Evolutionary conservation across 805 yeast species (phyloP).

Genomic region (Candida ponderosae): DNA sequence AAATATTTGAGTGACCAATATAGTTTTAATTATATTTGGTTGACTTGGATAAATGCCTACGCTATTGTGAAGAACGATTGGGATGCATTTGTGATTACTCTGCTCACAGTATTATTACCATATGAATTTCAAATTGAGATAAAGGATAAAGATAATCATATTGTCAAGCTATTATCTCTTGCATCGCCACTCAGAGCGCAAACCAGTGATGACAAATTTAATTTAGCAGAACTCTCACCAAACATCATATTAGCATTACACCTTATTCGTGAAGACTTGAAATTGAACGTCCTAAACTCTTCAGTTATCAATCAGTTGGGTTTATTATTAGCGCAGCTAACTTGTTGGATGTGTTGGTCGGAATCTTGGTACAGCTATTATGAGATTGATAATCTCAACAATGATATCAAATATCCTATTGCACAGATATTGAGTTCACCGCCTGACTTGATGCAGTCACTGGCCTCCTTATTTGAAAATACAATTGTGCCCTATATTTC

Average conservation of each 20-base stretch:
- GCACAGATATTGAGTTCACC: constrained; percentile 37
- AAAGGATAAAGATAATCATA: constrained; percentile 5
- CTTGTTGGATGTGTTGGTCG: constrained; percentile 71
- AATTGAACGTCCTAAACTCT: constrained; percentile 42
- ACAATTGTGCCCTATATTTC: constrained; percentile 48
- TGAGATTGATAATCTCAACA: constrained; percentile 31
- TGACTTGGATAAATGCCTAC: constrained; percentile 53
- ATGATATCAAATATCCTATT: constrained; percentile 28
- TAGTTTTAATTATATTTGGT: constrained; percentile 49
- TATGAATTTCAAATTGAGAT: constrained; percentile 23
- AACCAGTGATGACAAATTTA: constrained; percentile 20
- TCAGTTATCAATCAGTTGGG: constrained; percentile 35
- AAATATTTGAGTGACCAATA: constrained; percentile 50
- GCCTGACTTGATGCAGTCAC: constrained; percentile 50
- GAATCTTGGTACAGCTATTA: constrained; percentile 57
- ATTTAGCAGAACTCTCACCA: constrained; percentile 49
- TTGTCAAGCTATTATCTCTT: constrained; percentile 6
- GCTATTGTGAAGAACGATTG: constrained; percentile 44
- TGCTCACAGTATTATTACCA: constrained; percentile 44
- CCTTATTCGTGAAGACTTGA: constrained; percentile 66
- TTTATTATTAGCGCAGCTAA: constrained; percentile 48
- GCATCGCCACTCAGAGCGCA: constrained; percentile 10
- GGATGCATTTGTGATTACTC: constrained; percentile 47
- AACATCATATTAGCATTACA: constrained; percentile 65
- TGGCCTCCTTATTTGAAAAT: constrained; percentile 40